Conservation (phyloP, 805 yeast genomes). For the Candida ovalis region DNA sequence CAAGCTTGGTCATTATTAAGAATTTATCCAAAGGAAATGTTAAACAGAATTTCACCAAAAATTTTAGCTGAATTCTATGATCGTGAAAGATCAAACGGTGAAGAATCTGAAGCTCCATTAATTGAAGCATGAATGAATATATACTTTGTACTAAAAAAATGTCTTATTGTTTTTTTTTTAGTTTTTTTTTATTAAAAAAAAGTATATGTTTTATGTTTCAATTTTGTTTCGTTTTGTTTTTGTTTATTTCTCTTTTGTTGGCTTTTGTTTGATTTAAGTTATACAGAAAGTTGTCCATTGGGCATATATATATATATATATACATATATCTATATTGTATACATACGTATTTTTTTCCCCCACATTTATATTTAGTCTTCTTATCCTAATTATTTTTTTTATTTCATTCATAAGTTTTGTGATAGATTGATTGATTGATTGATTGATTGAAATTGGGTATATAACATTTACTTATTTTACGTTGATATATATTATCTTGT, state of each 20-base stretch:
- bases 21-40: slow-evolving; percentile 98
- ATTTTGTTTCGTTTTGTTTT: not conserved
- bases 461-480: not conserved
- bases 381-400: not conserved
- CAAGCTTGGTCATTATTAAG: slow-evolving; percentile 98
- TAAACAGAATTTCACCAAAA: slow-evolving; percentile 98
- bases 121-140: slow-evolving; percentile 17
- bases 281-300: not conserved
- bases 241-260: not conserved
- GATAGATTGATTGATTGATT: no score
- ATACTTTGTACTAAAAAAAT: no score
- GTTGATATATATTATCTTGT: not conserved
- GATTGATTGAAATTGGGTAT: no score
- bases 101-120: slow-evolving; percentile 28
- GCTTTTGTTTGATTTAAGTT: not conserved
- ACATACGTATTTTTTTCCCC: not conserved
- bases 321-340: no score
- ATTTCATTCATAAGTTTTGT: not conserved
- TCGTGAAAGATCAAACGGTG: slow-evolving; percentile 67
- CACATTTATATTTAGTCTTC: not conserved
- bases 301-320: not conserved
- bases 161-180: not conserved
- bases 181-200: not conserved
- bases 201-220: not conserved
- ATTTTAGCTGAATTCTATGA: slow-evolving; percentile 94